Conservation (phyloP, 768 basidiomycete genomes). For the Pleurotus tuoliensis region DNA sequence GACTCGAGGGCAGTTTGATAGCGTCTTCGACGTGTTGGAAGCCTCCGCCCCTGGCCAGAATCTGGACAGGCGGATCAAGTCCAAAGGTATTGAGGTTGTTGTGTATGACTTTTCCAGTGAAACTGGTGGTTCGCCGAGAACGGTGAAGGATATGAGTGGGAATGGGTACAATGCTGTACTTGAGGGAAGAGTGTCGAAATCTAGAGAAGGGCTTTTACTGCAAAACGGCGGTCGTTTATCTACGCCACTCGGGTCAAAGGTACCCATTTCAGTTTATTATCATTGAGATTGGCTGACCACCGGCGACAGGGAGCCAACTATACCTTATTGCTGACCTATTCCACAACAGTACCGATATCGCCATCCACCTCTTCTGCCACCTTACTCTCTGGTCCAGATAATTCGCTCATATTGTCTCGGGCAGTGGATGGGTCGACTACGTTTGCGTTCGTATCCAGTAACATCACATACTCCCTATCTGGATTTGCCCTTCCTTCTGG, state of each 20-base stretch:
- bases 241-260: conserved; percentile 2
- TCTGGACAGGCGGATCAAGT: conserved; percentile 27
- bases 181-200: not conserved
- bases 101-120: conserved; percentile 13
- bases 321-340: not conserved
- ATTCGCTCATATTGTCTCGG: not conserved
- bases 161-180: conserved; percentile 16
- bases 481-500: not conserved
- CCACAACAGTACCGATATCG: not conserved
- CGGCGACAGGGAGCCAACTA: not conserved
- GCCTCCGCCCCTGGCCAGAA: conserved; percentile 39
- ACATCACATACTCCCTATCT: not conserved
- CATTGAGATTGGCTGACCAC: no score
- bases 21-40: conserved; percentile 31
- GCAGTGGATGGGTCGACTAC: not conserved
- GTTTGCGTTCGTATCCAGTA: conserved; percentile 1
- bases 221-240: not conserved
- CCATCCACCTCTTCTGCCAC: not conserved
- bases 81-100: conserved; percentile 6
- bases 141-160: conserved; percentile 13
- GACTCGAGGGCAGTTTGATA: conserved; percentile 30
- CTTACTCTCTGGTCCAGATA: not conserved
- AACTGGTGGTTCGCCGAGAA: not conserved
- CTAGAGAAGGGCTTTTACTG: not conserved
- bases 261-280: not conserved